Percentiles rank a stretch among this genome's conserved stretches.
Evolutionary conservation across 2,329 filamentous ascomycete species (phyloP).

Genomic region (Curvularia eragrostidis): DNA sequence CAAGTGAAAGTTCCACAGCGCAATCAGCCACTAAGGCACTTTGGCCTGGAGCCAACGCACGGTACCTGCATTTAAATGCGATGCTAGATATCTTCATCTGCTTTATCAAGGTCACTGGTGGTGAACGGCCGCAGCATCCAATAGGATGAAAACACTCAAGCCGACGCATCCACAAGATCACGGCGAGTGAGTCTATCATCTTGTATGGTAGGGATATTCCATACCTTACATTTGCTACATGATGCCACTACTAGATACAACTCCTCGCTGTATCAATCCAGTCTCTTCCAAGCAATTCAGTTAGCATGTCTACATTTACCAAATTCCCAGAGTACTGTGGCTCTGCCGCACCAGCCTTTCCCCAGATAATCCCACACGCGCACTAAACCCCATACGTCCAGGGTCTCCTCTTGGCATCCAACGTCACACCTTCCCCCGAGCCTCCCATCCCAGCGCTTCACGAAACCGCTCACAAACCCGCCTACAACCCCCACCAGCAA

Average conservation of each 20-base stretch:
- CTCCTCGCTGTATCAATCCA: background rate
- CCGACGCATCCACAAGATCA: background rate
- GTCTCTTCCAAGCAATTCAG: background rate
- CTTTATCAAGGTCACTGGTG: background rate
- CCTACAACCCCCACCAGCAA: background rate
- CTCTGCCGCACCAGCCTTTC: background rate
- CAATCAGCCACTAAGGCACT: background rate
- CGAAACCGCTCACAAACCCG: background rate
- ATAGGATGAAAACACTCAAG: background rate
- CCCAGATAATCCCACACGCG: background rate
- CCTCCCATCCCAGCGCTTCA: background rate
- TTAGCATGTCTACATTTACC: too few species aligned
- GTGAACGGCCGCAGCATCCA: background rate
- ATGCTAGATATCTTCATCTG: background rate
- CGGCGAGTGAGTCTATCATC: background rate
- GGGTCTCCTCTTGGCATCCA: slow-evolving; percentile 20
- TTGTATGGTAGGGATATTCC: background rate
- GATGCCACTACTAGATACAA: background rate
- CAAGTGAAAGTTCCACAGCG: background rate
- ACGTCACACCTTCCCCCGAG: slow-evolving; percentile 12
- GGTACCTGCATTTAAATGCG: background rate
- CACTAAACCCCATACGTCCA: slow-evolving; percentile 15
- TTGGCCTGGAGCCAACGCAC: background rate
- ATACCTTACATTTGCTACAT: background rate
- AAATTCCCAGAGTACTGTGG: background rate